Evolutionary conservation across 768 basidiomycete species (phyloP).

Genomic region (Russula abietina): DNA sequence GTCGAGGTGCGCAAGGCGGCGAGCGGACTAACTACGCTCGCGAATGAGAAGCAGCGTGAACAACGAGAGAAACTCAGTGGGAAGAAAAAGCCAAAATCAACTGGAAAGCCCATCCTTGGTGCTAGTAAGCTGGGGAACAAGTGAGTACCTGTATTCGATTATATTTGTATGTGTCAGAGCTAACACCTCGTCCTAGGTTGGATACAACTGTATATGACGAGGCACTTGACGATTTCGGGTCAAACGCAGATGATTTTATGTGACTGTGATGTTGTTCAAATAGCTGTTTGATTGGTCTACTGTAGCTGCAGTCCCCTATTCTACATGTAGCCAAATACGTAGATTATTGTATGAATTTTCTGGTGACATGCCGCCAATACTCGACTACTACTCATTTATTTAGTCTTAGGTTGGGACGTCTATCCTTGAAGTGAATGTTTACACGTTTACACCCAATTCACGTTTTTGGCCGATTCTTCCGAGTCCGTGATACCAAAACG

Average conservation of each 20-base stretch:
- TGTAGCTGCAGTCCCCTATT: not conserved
- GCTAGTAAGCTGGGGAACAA: slow-evolving; percentile 59
- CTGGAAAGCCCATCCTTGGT: slow-evolving; percentile 70
- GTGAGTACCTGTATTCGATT: slow-evolving; percentile 35
- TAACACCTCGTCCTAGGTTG: slow-evolving; percentile 40
- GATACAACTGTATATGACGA: slow-evolving; percentile 85
- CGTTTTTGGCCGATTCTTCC: too few relatives aligned
- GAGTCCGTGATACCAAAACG: too few relatives aligned
- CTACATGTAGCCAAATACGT: slow-evolving; percentile 14
- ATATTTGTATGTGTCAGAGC: not conserved
- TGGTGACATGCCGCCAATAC: slow-evolving; percentile 1
- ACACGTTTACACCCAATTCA: too few relatives aligned
- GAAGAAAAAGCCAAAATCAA: slow-evolving; percentile 79
- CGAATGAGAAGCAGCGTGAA: slow-evolving; percentile 94
- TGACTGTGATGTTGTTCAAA: slow-evolving; percentile 37
- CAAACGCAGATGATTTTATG: slow-evolving; percentile 82
- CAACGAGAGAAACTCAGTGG: slow-evolving; percentile 78
- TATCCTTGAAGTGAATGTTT: too few relatives aligned
- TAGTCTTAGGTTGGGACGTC: too few relatives aligned
- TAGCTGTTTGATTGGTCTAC: slow-evolving; percentile 13
- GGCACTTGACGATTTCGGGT: slow-evolving; percentile 82
- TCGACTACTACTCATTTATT: slow-evolving; percentile 9
- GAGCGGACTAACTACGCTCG: slow-evolving; percentile 73
- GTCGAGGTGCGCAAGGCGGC: slow-evolving; percentile 90
- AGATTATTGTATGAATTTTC: slow-evolving; percentile 16